Conservation (phyloP, 371 early-diverging fungal genomes). For the Rhizopus stolonifer region DNA sequence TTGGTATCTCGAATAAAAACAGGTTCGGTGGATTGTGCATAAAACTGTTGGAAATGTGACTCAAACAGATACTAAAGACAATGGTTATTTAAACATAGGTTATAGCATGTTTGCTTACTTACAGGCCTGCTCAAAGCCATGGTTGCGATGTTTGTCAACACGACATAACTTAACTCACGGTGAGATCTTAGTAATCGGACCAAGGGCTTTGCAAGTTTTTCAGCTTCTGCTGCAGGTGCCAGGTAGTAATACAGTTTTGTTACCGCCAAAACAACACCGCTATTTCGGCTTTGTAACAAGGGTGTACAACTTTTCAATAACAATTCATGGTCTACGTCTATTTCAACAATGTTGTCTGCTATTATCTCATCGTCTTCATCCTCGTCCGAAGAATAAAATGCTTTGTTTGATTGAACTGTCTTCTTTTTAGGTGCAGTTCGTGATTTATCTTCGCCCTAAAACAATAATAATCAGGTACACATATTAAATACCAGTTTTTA, state of each 20-base stretch:
- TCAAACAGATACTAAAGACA: constrained; percentile 61
- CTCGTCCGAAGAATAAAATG: constrained; percentile 40
- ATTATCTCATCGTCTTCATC: constrained; percentile 33
- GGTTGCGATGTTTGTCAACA: constrained; percentile 74
- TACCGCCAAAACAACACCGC: constrained; percentile 82
- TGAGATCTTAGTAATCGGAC: constrained; percentile 73
- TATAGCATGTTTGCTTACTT: constrained; percentile 15
- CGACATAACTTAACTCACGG: constrained; percentile 78
- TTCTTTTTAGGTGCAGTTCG: constrained; percentile 30
- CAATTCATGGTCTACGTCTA: constrained; percentile 79
- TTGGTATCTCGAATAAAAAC: constrained; percentile 78
- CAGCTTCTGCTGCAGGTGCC: constrained; percentile 65
- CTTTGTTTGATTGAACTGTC: constrained; percentile 14
- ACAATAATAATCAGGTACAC: neutral
- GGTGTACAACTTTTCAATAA: constrained; percentile 72
- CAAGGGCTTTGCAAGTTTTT: constrained; percentile 70
- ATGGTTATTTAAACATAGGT: neutral
- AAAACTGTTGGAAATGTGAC: constrained; percentile 75
- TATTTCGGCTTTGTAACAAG: constrained; percentile 83
- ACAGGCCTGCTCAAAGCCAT: constrained; percentile 74
- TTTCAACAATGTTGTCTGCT: constrained; percentile 28
- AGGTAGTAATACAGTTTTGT: constrained; percentile 72
- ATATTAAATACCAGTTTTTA: neutral
- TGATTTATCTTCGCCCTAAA: constrained; percentile 37
- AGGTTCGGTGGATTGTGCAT: constrained; percentile 78